Conservation (phyloP, 163 green algal species). For the Chlorella variabilis region DNA sequence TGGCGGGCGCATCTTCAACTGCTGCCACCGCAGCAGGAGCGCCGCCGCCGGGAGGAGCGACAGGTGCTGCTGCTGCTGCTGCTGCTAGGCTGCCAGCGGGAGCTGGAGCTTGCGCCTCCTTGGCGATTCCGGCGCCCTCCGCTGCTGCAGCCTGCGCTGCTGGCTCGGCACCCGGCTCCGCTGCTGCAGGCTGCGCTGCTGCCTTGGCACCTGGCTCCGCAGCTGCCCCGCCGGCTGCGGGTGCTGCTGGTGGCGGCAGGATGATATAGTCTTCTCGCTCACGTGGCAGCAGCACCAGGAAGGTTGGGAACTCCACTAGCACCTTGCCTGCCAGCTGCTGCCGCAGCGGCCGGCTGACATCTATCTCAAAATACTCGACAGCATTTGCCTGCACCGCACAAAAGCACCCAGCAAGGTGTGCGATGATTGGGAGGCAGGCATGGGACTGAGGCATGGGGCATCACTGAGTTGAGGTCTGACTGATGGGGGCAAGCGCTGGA, state of each 20-base stretch:
- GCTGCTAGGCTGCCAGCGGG: too few relatives aligned
- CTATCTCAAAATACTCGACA: constrained; percentile 56
- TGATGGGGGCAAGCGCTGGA: too few relatives aligned
- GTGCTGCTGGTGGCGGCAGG: not conserved
- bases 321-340: constrained; percentile 57
- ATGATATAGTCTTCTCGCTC: constrained; percentile 34
- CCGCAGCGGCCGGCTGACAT: constrained; percentile 50
- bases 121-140: too few relatives aligned
- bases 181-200: not conserved
- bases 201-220: not conserved
- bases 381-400: constrained; percentile 63
- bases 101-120: too few relatives aligned
- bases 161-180: too few relatives aligned
- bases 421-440: too few relatives aligned
- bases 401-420: too few relatives aligned
- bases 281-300: constrained; percentile 42
- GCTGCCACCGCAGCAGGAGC: too few relatives aligned
- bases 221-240: not conserved
- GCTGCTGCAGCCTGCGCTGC: not conserved
- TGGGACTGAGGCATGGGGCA: too few relatives aligned
- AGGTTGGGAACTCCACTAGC: constrained; percentile 53
- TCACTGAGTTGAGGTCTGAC: too few relatives aligned
- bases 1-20: not conserved
- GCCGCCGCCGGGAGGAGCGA: too few relatives aligned
- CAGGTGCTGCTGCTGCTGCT: too few relatives aligned